A percentile compares a stretch with the other conserved stretches of the same genome.
Evolutionary conservation across 2,329 filamentous ascomycete genomes (phyloP).

Genomic region (Diaporthe citrichinensis): DNA sequence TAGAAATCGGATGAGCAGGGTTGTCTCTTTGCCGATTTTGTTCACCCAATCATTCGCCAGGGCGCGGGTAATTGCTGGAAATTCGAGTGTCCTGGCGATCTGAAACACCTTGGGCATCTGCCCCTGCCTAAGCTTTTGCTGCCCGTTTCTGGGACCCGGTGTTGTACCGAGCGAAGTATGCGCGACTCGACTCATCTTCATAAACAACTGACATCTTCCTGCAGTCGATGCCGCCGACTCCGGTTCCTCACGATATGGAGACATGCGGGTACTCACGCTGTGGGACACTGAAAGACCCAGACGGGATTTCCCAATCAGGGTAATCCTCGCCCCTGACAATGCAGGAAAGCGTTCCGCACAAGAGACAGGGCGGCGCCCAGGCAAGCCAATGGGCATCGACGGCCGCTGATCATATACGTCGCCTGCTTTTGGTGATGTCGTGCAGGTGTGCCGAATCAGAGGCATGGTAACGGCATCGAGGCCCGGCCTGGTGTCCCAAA

Average conservation of each 20-base stretch:
- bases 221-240: neutral
- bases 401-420: slow-evolving; percentile 24
- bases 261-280: slow-evolving; percentile 6
- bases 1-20: slow-evolving; percentile 16
- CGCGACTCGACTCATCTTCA: neutral
- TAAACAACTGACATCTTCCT: neutral
- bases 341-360: slow-evolving; percentile 12
- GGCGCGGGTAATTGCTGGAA: slow-evolving; percentile 28
- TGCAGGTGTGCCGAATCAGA: slow-evolving; percentile 21
- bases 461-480: slow-evolving; percentile 29
- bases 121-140: slow-evolving; percentile 18
- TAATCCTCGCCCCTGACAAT: slow-evolving; percentile 3
- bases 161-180: neutral
- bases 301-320: slow-evolving; percentile 16
- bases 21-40: slow-evolving; percentile 28
- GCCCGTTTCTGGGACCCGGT: neutral
- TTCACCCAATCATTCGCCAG: slow-evolving; percentile 26
- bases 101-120: slow-evolving; percentile 13
- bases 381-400: slow-evolving; percentile 12
- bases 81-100: slow-evolving; percentile 28
- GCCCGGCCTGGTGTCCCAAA: slow-evolving; percentile 35
- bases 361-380: neutral
- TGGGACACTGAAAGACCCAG: slow-evolving; percentile 14
- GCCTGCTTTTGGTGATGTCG: slow-evolving; percentile 1
- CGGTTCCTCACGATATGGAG: neutral